Percentiles rank a stretch among this genome's conserved stretches.
phyloP scores from a whole-genome alignment of 1,284 basidiomycete species.

The Trametes hirsuta region DNA sequence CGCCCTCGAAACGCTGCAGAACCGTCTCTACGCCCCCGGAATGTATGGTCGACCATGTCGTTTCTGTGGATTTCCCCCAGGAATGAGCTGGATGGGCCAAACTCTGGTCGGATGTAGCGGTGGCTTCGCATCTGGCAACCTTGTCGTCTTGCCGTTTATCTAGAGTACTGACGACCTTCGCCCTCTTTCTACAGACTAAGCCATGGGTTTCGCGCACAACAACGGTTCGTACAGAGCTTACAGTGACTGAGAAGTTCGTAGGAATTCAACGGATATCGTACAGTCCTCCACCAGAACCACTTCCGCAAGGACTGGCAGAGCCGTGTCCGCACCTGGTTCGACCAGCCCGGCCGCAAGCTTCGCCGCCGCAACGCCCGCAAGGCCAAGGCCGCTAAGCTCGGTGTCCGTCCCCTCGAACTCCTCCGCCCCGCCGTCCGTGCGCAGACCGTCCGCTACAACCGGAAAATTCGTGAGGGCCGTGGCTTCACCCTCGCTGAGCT shows the following conservation, averaged over 20 bases:
- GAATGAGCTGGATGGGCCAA: slow-evolving; percentile 39
- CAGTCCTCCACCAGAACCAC: slow-evolving; percentile 91
- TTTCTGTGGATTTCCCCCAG: slow-evolving; percentile 21
- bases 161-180: slow-evolving; percentile 19
- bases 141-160: slow-evolving; percentile 9
- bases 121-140: slow-evolving; percentile 16
- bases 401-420: slow-evolving; percentile 89
- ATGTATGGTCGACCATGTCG: slow-evolving; percentile 22
- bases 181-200: slow-evolving; percentile 30
- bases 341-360: slow-evolving; percentile 98
- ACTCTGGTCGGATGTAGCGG: slow-evolving; percentile 35
- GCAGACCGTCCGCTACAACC: slow-evolving; percentile 98
- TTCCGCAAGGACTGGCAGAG: slow-evolving; percentile 99
- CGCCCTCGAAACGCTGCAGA: slow-evolving; percentile 20
- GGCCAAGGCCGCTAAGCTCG: slow-evolving; percentile 89
- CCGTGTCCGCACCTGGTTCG: slow-evolving; percentile 96
- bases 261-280: slow-evolving; percentile 11
- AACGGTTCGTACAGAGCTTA: slow-evolving; percentile 58
- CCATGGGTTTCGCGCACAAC: slow-evolving; percentile 82
- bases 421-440: slow-evolving; percentile 98
- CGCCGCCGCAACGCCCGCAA: slow-evolving; percentile 93
- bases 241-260: not conserved
- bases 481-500: slow-evolving; percentile 97
- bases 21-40: slow-evolving; percentile 21
- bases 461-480: slow-evolving; percentile 95